Conservation (phyloP, 2,329 filamentous ascomycete genomes). For the Penicillium sp. region DNA sequence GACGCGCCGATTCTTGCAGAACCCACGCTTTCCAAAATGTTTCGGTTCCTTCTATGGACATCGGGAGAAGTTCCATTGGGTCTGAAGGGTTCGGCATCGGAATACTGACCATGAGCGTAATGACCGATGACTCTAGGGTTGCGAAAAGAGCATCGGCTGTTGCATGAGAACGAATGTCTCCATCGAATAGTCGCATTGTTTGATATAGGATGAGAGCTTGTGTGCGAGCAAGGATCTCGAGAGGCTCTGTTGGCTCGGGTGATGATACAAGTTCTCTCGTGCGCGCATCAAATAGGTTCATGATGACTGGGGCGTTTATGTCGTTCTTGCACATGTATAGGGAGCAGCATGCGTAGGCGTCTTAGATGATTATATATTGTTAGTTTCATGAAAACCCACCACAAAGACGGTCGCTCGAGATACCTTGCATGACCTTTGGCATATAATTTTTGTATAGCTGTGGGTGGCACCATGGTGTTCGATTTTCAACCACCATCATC, state of each 20-base stretch:
- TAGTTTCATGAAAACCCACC: background rate
- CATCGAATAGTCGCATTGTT: constrained; percentile 57
- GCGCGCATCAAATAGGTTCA: constrained; percentile 53
- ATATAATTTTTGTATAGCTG: constrained; percentile 57
- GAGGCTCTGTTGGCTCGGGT: constrained; percentile 25
- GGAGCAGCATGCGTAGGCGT: constrained; percentile 59
- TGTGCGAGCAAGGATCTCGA: constrained; percentile 47
- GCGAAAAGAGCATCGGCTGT: constrained; percentile 43
- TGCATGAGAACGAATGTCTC: constrained; percentile 50
- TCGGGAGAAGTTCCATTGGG: constrained; percentile 14
- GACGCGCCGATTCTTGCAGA: constrained; percentile 58
- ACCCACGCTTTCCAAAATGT: constrained; percentile 58
- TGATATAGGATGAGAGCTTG: constrained; percentile 58
- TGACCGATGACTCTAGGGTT: constrained; percentile 25
- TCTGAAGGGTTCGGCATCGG: constrained; percentile 22
- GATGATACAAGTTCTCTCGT: constrained; percentile 49
- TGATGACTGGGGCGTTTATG: constrained; percentile 54
- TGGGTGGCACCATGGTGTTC: constrained; percentile 60
- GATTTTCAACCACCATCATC: constrained; percentile 55
- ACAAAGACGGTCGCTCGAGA: background rate
- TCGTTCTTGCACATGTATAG: constrained; percentile 57
- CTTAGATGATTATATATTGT: constrained; percentile 36
- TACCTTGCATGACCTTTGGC: constrained; percentile 58
- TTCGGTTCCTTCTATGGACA: constrained; percentile 47
- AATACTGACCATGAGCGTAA: constrained; percentile 23